These are phyloP conservation scores for Ceratobasidium sp. DNA, from an alignment of 1,284 basidiomycete species.

Conservation along the genomic window DNA sequence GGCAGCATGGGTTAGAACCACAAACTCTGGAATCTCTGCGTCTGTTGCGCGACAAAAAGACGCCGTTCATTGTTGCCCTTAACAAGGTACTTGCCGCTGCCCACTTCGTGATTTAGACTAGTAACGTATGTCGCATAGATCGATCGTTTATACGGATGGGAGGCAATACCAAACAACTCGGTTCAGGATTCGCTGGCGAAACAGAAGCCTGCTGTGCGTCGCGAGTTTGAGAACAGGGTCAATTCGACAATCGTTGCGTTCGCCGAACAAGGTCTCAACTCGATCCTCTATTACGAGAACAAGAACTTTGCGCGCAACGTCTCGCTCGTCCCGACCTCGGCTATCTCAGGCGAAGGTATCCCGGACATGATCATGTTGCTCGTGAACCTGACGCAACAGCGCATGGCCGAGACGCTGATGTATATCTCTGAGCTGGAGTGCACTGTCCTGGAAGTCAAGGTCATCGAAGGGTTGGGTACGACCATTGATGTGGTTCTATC, in stretches of 20 bases:
- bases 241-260: constrained; percentile 89
- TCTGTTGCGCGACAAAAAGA: constrained; percentile 91
- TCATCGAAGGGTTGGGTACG: constrained; percentile 97
- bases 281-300: constrained; percentile 97
- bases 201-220: constrained; percentile 80
- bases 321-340: constrained; percentile 96
- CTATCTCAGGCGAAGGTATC: constrained; percentile 96
- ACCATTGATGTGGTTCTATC: constrained; percentile 98
- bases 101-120: constrained; percentile 37
- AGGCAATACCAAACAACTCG: constrained; percentile 86
- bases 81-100: constrained; percentile 74
- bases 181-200: constrained; percentile 92
- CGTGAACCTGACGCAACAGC: constrained; percentile 95
- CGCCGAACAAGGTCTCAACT: constrained; percentile 96
- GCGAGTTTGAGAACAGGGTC: constrained; percentile 92
- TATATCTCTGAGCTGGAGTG: constrained; percentile 98
- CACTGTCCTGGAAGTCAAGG: constrained; percentile 99
- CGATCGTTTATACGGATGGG: constrained; percentile 97
- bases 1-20: constrained; percentile 91
- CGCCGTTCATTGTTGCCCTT: constrained; percentile 98
- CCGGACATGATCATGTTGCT: constrained; percentile 99
- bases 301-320: constrained; percentile 94
- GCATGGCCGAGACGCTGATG: constrained; percentile 98
- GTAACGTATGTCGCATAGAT: constrained; percentile 63
- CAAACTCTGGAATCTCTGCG: constrained; percentile 98